A percentile compares a stretch with the other conserved stretches of the same genome.
Evolutionary conservation across 2,329 filamentous ascomycete species (phyloP).

Genomic region (Gliomastix tumulicola): DNA sequence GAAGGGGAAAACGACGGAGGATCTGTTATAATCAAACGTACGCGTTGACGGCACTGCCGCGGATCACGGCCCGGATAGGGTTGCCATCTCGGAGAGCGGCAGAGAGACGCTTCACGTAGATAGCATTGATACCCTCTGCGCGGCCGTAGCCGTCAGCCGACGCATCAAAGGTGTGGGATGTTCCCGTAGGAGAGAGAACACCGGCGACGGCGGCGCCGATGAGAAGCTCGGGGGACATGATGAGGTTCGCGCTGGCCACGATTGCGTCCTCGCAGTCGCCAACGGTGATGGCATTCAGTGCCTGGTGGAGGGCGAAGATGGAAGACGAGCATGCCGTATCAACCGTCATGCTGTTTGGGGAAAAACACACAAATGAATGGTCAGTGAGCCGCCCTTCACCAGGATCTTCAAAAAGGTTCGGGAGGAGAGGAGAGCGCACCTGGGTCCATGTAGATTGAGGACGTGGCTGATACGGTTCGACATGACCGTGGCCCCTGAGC

Average conservation of each 20-base stretch:
- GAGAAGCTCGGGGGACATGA: slow-evolving; percentile 14
- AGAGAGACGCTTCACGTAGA: slow-evolving; percentile 46
- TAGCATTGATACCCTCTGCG: slow-evolving; percentile 46
- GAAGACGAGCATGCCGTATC: slow-evolving; percentile 39
- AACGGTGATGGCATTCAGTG: slow-evolving; percentile 19
- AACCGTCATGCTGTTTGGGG: slow-evolving; percentile 35
- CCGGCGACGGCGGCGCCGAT: slow-evolving; percentile 12
- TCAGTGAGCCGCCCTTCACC: background rate
- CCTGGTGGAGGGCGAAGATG: slow-evolving; percentile 32
- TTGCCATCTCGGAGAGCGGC: slow-evolving; percentile 46
- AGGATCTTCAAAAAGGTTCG: too few relatives aligned
- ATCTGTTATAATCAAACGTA: too few relatives aligned
- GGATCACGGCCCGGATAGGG: slow-evolving; percentile 40
- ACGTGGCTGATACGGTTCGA: slow-evolving; percentile 7
- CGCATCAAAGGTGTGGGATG: slow-evolving; percentile 38
- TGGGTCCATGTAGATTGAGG: slow-evolving; percentile 6
- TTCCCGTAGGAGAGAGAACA: slow-evolving; percentile 21
- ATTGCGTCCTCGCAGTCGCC: slow-evolving; percentile 23
- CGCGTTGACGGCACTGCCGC: slow-evolving; percentile 38
- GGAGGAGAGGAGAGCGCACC: too few relatives aligned
- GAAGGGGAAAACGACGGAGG: too few relatives aligned
- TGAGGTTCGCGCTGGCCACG: slow-evolving; percentile 22
- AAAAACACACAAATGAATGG: too few relatives aligned
- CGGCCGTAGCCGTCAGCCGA: slow-evolving; percentile 44
- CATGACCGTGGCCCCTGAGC: slow-evolving; percentile 2